Evolutionary conservation across 1,284 basidiomycete genomes (phyloP).

Genomic region (Heliocybe sulcata): DNA sequence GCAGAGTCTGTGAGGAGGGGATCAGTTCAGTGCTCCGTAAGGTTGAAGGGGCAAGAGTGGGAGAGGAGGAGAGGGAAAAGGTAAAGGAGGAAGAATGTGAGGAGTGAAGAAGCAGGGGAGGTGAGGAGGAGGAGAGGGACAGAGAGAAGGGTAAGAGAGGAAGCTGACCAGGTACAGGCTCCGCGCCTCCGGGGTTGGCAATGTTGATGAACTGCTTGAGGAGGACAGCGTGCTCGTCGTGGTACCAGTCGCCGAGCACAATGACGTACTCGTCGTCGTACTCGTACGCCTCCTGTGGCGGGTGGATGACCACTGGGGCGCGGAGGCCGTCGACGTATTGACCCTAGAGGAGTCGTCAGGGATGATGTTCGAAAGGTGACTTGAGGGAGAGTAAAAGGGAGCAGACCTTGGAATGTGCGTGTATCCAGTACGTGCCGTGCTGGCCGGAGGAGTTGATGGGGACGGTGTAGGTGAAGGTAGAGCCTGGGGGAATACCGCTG

Average conservation of each 20-base stretch:
- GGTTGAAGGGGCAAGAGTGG: slow-evolving; percentile 2
- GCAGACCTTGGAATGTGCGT: slow-evolving; percentile 58
- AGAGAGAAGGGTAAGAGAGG: not conserved
- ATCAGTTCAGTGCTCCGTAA: not conserved
- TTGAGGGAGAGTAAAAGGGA: not conserved
- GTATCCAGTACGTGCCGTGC: slow-evolving; percentile 88
- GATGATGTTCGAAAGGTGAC: not conserved
- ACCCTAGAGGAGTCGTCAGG: slow-evolving; percentile 38
- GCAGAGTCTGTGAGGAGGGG: slow-evolving; percentile 50
- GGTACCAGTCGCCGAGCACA: slow-evolving; percentile 81
- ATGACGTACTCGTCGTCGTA: slow-evolving; percentile 95
- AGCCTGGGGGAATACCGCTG: slow-evolving; percentile 79
- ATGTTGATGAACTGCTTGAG: slow-evolving; percentile 69
- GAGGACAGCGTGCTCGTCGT: slow-evolving; percentile 62
- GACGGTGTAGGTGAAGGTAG: slow-evolving; percentile 74
- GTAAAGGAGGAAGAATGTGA: too few relatives aligned
- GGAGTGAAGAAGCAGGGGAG: too few relatives aligned
- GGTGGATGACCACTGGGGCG: slow-evolving; percentile 73
- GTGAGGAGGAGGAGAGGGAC: too few relatives aligned
- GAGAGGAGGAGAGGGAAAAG: not conserved
- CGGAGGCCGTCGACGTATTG: slow-evolving; percentile 88
- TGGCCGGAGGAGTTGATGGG: slow-evolving; percentile 68
- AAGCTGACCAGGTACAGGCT: slow-evolving; percentile 72
- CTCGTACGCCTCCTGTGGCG: slow-evolving; percentile 45
- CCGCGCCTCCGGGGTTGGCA: slow-evolving; percentile 75